Conservation (phyloP, 495 filamentous ascomycete genomes). For the Lepidopterella palustris region DNA sequence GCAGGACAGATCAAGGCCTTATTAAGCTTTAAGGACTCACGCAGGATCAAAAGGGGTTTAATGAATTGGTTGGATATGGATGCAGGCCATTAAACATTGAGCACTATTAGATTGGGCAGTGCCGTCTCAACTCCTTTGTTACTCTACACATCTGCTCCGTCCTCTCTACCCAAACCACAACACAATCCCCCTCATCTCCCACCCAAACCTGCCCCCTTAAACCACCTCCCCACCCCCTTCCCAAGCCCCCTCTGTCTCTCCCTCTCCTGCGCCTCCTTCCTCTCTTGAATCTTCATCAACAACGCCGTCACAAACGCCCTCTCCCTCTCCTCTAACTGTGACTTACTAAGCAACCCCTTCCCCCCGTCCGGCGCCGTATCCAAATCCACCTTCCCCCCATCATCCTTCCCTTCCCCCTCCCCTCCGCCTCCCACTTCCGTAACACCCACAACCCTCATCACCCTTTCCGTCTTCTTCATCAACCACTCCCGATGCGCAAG, state of each 20-base stretch:
- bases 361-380: slow-evolving; percentile 11
- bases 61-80: too few relatives aligned
- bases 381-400: slow-evolving; percentile 6
- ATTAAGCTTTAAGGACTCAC: too few relatives aligned
- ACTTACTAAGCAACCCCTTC: slow-evolving; percentile 8
- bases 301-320: slow-evolving; percentile 5
- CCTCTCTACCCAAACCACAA: too few relatives aligned
- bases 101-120: too few relatives aligned
- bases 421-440: neutral
- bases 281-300: slow-evolving; percentile 6
- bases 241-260: slow-evolving; percentile 2
- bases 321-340: slow-evolving; percentile 17
- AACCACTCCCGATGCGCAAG: slow-evolving; percentile 40
- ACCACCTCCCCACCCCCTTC: slow-evolving; percentile 13
- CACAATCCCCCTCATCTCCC: too few relatives aligned
- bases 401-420: slow-evolving; percentile 5
- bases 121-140: too few relatives aligned
- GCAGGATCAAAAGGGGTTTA: too few relatives aligned
- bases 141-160: too few relatives aligned
- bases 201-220: too few relatives aligned
- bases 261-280: slow-evolving; percentile 13
- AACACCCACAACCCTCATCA: slow-evolving; percentile 9
- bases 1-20: too few relatives aligned
- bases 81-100: too few relatives aligned
- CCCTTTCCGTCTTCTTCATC: slow-evolving; percentile 32